A percentile compares a stretch with the other conserved stretches of the same genome.
phyloP scores from a whole-genome alignment of 768 basidiomycete genomes.

The Cyclocybe aegerita region DNA sequence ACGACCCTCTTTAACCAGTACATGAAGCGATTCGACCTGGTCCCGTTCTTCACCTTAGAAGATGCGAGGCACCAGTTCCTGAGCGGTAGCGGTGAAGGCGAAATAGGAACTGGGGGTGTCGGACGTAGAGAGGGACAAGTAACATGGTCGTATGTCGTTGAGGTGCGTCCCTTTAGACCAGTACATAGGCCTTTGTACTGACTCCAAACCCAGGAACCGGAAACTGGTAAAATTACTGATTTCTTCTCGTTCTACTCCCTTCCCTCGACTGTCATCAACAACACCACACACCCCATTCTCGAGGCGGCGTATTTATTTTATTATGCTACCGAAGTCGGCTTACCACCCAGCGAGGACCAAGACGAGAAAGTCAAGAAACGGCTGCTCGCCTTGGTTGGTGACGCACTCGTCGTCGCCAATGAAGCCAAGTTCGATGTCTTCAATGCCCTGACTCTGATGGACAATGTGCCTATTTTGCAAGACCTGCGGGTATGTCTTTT shows the following conservation, averaged over 20 bases:
- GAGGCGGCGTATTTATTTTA: conserved; percentile 97
- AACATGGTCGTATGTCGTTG: conserved; percentile 94
- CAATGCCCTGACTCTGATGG: conserved; percentile 94
- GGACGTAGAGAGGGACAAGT: conserved; percentile 77
- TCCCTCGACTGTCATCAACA: conserved; percentile 88
- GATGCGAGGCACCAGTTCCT: conserved; percentile 88
- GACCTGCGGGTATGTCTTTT: conserved; percentile 70
- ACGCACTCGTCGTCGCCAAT: conserved; percentile 80
- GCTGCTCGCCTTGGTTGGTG: conserved; percentile 68
- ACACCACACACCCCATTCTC: conserved; percentile 66
- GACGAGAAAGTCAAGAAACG: conserved; percentile 65
- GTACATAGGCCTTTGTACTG: not conserved
- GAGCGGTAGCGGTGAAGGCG: conserved; percentile 74
- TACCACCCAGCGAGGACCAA: conserved; percentile 60
- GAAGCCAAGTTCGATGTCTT: conserved; percentile 93
- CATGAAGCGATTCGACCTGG: conserved; percentile 85
- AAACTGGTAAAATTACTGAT: conserved; percentile 85
- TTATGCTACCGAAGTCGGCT: conserved; percentile 82
- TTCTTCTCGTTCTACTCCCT: conserved; percentile 97
- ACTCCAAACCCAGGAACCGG: conserved; percentile 61
- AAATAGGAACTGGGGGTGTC: conserved; percentile 44
- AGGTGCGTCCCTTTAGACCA: conserved; percentile 50
- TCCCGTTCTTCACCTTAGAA: conserved; percentile 67
- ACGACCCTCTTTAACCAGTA: conserved; percentile 71
- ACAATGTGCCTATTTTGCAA: conserved; percentile 79